Evolutionary conservation across 179 eudicot species (phyloP).

Genomic region (Spergularia azorica): DNA sequence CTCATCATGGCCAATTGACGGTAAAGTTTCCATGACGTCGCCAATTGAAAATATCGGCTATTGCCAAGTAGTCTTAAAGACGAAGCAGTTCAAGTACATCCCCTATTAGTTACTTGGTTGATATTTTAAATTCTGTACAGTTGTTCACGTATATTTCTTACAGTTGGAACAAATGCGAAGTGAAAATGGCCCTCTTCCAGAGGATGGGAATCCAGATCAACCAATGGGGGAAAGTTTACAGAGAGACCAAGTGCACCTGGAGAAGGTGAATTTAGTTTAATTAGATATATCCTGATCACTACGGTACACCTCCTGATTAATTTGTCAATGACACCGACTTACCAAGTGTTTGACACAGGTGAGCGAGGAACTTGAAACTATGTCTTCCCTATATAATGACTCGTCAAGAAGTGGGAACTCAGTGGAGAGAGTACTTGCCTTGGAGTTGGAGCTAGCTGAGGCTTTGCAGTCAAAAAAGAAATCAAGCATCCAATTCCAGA

Average conservation of each 20-base stretch:
- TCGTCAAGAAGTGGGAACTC: slow-evolving; percentile 74
- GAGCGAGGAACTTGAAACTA: slow-evolving; percentile 65
- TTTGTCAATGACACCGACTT: not conserved
- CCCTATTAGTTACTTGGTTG: no score
- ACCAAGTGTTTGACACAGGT: slow-evolving; percentile 42
- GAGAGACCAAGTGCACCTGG: slow-evolving; percentile 56
- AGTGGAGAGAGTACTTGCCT: slow-evolving; percentile 88
- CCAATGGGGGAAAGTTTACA: slow-evolving; percentile 44
- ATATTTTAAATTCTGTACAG: no score
- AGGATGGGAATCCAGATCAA: slow-evolving; percentile 39
- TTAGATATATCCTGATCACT: not conserved
- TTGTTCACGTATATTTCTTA: slow-evolving; percentile 18
- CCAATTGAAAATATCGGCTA: no score
- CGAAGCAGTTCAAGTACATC: no score
- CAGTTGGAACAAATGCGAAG: slow-evolving; percentile 85
- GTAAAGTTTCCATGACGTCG: no score
- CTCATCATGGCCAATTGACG: no score
- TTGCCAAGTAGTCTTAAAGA: no score
- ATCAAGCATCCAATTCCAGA: slow-evolving; percentile 67
- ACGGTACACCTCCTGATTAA: not conserved
- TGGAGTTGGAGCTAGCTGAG: slow-evolving; percentile 97
- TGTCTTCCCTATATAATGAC: slow-evolving; percentile 60
- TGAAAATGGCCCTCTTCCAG: slow-evolving; percentile 52
- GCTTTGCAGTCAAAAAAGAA: slow-evolving; percentile 74
- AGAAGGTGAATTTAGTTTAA: slow-evolving; percentile 51